phyloP scores from a whole-genome alignment of 305 asterid species.

The Coffea humblotiana region DNA sequence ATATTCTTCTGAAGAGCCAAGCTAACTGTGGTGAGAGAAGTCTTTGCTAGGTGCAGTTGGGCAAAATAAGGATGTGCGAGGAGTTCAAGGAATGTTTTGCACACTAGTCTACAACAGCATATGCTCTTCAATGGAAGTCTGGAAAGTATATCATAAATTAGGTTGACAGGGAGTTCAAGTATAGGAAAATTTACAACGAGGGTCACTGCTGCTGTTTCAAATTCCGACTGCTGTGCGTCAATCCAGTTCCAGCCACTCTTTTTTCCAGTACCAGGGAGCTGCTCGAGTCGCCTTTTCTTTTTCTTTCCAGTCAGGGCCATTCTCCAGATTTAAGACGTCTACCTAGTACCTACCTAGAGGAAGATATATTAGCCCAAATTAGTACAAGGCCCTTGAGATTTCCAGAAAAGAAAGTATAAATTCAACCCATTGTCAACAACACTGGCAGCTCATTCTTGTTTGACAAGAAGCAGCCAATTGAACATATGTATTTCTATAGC shows the following conservation, averaged over 20 bases:
- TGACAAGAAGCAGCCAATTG: too few relatives aligned
- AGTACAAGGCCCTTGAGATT: not conserved
- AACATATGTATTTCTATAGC: not conserved
- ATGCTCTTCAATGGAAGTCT: slow-evolving; percentile 49
- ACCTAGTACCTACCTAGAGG: too few relatives aligned
- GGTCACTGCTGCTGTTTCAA: slow-evolving; percentile 11
- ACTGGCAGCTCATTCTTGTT: not conserved
- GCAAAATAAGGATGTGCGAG: slow-evolving; percentile 53
- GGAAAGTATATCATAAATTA: slow-evolving; percentile 44
- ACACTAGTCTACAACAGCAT: slow-evolving; percentile 33
- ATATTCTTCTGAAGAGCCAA: slow-evolving; percentile 30
- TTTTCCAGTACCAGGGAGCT: slow-evolving; percentile 11
- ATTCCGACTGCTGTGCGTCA: not conserved
- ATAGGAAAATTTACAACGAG: slow-evolving; percentile 23
- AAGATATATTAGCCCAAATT: not conserved
- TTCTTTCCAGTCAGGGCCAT: not conserved
- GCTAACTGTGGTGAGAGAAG: slow-evolving; percentile 36
- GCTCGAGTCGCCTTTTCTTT: not conserved
- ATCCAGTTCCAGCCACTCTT: not conserved
- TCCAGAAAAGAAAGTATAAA: not conserved
- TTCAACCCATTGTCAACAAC: not conserved
- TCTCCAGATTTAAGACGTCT: not conserved
- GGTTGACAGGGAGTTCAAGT: slow-evolving; percentile 45
- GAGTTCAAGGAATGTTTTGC: slow-evolving; percentile 37
- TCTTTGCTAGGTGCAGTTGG: slow-evolving; percentile 36